Evolutionary conservation across 805 yeast genomes (phyloP).

Genomic region (Jamesozyma hellenica): DNA sequence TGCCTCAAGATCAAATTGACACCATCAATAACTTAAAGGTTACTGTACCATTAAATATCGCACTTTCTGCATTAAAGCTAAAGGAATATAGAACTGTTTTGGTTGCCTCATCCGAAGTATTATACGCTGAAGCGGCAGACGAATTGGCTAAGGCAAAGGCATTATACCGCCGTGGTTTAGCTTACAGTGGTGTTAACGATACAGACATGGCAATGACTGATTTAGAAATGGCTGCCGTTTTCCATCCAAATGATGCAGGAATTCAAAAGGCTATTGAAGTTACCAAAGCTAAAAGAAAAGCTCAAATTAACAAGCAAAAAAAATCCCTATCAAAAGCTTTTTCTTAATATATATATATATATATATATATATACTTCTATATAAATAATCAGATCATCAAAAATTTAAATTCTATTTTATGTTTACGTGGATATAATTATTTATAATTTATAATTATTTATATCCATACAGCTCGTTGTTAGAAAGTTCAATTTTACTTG

Average conservation of each 20-base stretch:
- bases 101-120: conserved; percentile 53
- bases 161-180: conserved; percentile 73
- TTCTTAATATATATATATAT: conserved; percentile 1
- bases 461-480: no score
- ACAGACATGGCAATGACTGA: conserved; percentile 60
- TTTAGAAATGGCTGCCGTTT: conserved; percentile 52
- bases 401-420: no score
- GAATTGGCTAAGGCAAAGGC: conserved; percentile 76
- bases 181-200: conserved; percentile 51
- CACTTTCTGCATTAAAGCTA: conserved; percentile 62
- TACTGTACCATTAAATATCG: conserved; percentile 59
- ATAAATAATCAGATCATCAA: not conserved
- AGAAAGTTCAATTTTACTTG: no score
- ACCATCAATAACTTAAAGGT: conserved; percentile 46
- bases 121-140: conserved; percentile 48
- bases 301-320: conserved; percentile 57
- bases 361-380: not conserved
- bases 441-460: no score
- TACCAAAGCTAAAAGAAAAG: conserved; percentile 42
- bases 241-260: conserved; percentile 64
- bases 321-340: conserved; percentile 69
- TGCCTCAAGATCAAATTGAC: conserved; percentile 43
- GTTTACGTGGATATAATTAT: no score
- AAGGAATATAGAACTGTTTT: conserved; percentile 45
- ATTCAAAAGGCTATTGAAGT: conserved; percentile 54